Base-by-base conservation (phyloP, 2,329 filamentous ascomycete species). In the Paradendryphiella salina region DNA sequence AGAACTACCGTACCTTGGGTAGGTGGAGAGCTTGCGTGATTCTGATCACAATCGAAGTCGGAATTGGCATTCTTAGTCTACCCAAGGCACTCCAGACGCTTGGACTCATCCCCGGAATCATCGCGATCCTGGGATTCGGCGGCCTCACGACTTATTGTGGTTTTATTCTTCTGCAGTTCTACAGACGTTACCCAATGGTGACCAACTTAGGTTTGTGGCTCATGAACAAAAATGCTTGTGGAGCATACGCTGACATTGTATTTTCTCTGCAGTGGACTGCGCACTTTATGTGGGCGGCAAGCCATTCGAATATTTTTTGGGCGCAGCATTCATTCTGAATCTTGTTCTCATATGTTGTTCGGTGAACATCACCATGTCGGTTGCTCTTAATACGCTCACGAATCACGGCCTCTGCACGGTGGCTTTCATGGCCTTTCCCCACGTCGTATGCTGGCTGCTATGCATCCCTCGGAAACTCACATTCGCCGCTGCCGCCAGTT, bases 321-420 rank as follows among this genome's bases (percentile, higher is more conserved):
- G 56, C 5, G 40, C 62, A 5, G 63, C 59, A 0, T 67, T 67
- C 38, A 41, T 67, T 5, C 57, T 67, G 46, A 65, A 67, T 34
- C 51, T 67, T 15, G 59, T 65, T 0, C 56, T 67, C n/a, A 66
- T 67, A 17, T 67, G 65, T 41, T 57, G 63, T 26, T 63, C 59
- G 14, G 65, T 61, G 9, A 67, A 67, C 32, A 66, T 67, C 29
- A 67, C 65, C 7, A 57, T 67, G 56, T 63, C 80, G 35, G 85
- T 88, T 59, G 85, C 85, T 61, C 82, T 88, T 66, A 84, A 84
- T 61, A 83, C 79, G 44, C 75, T 89, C 33, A 83, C 84, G 8
- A 69, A 81, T 2, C 79, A 86, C 52, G 82, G 80, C 1, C 79
- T 82, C 0, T 88, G 85, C 70, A 85, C 84, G 5, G 82, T 87